Conservation (phyloP, 2,329 filamentous ascomycete genomes). For the Corinectria fuckeliana region DNA sequence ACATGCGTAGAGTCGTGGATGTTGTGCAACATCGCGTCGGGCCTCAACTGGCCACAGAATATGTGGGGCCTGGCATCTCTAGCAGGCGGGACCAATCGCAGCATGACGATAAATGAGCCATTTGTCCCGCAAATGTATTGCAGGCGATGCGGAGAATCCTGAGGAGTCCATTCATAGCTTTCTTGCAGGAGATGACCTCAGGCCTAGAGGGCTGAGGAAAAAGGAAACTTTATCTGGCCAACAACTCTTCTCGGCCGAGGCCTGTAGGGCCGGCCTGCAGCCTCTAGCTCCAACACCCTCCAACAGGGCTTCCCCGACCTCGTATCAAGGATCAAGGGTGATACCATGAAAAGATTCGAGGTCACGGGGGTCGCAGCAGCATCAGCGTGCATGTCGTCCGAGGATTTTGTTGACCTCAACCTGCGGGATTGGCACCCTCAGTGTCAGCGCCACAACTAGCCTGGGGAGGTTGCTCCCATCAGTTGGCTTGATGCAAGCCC, state of each 20-base stretch:
- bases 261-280: not conserved
- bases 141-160: not conserved
- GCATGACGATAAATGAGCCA: constrained; percentile 1
- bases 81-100: not conserved
- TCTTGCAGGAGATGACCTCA: no score
- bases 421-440: constrained; percentile 11
- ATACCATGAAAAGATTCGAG: not conserved
- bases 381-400: constrained; percentile 3
- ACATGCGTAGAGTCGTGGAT: constrained; percentile 11
- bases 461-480: constrained; percentile 5
- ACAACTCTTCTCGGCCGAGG: not conserved
- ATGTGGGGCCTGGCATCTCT: not conserved
- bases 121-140: constrained; percentile 15
- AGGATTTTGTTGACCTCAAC: not conserved
- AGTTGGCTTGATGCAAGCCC: not conserved
- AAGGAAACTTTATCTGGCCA: constrained; percentile 16
- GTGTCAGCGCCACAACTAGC: constrained; percentile 14
- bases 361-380: constrained; percentile 8
- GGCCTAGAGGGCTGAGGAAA: constrained; percentile 3
- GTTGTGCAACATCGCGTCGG: constrained; percentile 15
- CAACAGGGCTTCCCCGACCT: not conserved
- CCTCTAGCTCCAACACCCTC: not conserved
- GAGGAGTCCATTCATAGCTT: not conserved
- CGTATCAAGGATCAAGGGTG: constrained; percentile 8
- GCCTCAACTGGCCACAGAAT: constrained; percentile 13